These are phyloP conservation scores for Nakaseomyces nivariensis DNA, from an alignment of 1,139 yeast genomes.

Conservation along the genomic window DNA sequence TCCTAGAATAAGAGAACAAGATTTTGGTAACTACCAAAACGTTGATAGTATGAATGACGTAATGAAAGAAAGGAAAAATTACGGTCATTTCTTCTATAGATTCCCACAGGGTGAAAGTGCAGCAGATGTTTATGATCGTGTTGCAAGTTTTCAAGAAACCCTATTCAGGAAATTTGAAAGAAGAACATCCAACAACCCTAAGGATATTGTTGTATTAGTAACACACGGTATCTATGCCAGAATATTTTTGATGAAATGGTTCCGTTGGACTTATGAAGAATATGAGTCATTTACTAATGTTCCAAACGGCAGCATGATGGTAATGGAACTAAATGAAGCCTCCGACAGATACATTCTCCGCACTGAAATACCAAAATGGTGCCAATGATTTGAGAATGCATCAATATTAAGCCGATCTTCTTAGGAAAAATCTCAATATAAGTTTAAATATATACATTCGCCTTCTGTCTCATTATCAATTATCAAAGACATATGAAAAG, in stretches of 20 bases:
- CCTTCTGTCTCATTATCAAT: no score
- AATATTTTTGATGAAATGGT: constrained; percentile 89
- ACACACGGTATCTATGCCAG: constrained; percentile 94
- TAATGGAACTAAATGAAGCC: constrained; percentile 52
- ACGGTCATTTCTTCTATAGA: constrained; percentile 85
- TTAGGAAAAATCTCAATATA: no score
- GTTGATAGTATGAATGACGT: constrained; percentile 50
- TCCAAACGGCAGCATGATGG: constrained; percentile 72
- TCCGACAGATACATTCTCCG: constrained; percentile 40
- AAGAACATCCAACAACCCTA: constrained; percentile 13
- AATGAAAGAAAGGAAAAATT: constrained; percentile 71
- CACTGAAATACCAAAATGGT: constrained; percentile 43
- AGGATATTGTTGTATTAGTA: constrained; percentile 59
- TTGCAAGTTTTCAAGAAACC: constrained; percentile 82
- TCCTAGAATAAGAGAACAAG: constrained; percentile 87
- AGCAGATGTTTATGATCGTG: constrained; percentile 86
- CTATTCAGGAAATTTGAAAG: constrained; percentile 66
- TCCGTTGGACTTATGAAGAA: constrained; percentile 81
- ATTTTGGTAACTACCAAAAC: constrained; percentile 80
- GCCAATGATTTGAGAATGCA: not conserved
- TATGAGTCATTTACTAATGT: constrained; percentile 75
- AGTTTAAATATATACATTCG: no score
- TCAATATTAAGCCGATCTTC: no score
- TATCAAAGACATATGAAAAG: not conserved
- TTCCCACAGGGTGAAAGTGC: constrained; percentile 94